These are phyloP conservation scores for Talaromyces borbonicus DNA, from an alignment of 495 filamentous ascomycete genomes.

Conservation along the genomic window DNA sequence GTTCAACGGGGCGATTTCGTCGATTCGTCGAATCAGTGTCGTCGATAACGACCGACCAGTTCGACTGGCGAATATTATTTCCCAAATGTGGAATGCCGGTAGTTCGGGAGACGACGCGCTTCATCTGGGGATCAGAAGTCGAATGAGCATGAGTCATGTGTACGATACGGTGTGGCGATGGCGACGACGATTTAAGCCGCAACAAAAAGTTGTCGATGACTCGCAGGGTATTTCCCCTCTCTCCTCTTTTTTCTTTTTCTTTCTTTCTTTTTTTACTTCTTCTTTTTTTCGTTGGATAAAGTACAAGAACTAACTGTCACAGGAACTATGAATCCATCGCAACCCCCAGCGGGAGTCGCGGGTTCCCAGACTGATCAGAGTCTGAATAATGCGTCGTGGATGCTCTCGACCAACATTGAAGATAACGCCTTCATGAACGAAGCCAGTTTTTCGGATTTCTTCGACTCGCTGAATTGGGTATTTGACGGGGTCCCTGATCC, in stretches of 20 bases:
- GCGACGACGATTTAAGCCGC: slow-evolving; percentile 36
- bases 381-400: slow-evolving; percentile 24
- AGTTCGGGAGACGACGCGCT: slow-evolving; percentile 28
- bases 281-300: neutral
- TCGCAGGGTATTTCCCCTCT: slow-evolving; percentile 24
- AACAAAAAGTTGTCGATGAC: slow-evolving; percentile 32
- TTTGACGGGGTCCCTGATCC: slow-evolving; percentile 39
- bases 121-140: slow-evolving; percentile 36
- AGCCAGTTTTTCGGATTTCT: slow-evolving; percentile 37
- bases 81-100: slow-evolving; percentile 41
- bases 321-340: slow-evolving; percentile 18
- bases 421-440: slow-evolving; percentile 35
- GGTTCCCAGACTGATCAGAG: slow-evolving; percentile 24
- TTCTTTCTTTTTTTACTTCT: neutral
- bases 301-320: slow-evolving; percentile 9
- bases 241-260: slow-evolving; percentile 23
- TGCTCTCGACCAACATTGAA: slow-evolving; percentile 33
- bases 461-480: slow-evolving; percentile 40
- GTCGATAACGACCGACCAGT: slow-evolving; percentile 75
- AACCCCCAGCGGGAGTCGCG: slow-evolving; percentile 20
- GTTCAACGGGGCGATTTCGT: slow-evolving; percentile 67
- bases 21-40: slow-evolving; percentile 71
- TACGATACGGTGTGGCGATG: slow-evolving; percentile 42
- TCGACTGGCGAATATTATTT: slow-evolving; percentile 35
- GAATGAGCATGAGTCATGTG: slow-evolving; percentile 44